Evolutionary conservation across 345 rosid species (phyloP).

Genomic region (Draba incana): DNA sequence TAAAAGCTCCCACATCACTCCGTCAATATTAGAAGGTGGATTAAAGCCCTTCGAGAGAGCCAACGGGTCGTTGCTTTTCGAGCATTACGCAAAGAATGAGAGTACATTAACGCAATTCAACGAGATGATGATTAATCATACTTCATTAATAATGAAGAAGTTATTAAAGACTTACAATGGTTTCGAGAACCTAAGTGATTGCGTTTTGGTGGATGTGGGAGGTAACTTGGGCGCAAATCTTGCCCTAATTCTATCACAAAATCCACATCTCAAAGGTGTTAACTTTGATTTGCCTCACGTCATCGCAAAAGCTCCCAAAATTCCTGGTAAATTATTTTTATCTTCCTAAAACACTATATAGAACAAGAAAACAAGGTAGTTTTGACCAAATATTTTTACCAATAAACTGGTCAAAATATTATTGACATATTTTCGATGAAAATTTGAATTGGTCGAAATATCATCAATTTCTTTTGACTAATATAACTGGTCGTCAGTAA

Average conservation of each 20-base stretch:
- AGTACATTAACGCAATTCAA: background rate
- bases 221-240: slow-evolving; percentile 20
- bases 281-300: slow-evolving; percentile 30
- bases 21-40: slow-evolving; percentile 27
- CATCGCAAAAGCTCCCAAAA: slow-evolving; percentile 14
- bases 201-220: slow-evolving; percentile 26
- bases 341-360: too few species aligned
- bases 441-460: too few species aligned
- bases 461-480: too few species aligned
- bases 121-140: slow-evolving; percentile 11
- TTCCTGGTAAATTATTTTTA: background rate
- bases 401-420: too few species aligned
- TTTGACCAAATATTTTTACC: too few species aligned
- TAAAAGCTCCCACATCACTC: slow-evolving; percentile 24
- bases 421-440: too few species aligned
- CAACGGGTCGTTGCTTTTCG: background rate
- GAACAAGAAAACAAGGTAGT: too few species aligned
- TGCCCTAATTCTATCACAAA: slow-evolving; percentile 5
- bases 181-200: background rate
- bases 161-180: slow-evolving; percentile 22
- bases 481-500: too few species aligned
- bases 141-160: slow-evolving; percentile 31
- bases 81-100: background rate
- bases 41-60: slow-evolving; percentile 1
- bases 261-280: slow-evolving; percentile 15